These are phyloP conservation scores for Pleomassaria siparia DNA, from an alignment of 2,329 filamentous ascomycete species.

Conservation along the genomic window DNA sequence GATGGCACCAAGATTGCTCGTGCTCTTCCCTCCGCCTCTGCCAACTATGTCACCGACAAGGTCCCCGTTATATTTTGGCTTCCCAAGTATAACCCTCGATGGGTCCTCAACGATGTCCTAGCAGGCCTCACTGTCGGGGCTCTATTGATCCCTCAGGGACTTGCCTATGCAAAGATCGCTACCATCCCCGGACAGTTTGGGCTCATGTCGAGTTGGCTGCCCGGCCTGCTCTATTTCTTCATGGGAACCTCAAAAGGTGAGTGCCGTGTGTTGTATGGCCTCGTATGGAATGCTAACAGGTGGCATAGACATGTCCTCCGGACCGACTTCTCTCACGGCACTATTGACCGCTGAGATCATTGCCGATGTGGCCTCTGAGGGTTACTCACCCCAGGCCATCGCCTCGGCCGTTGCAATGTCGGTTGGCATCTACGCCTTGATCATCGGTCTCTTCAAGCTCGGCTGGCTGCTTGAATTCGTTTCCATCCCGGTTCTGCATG, in stretches of 20 bases:
- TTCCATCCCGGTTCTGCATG: constrained; percentile 63
- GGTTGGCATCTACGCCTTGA: constrained; percentile 62
- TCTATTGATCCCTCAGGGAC: constrained; percentile 87
- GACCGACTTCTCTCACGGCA: constrained; percentile 66
- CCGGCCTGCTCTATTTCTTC: constrained; percentile 95
- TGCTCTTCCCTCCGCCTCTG: constrained; percentile 54
- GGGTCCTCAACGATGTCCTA: constrained; percentile 63
- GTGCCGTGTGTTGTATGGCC: background rate
- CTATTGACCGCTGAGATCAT: constrained; percentile 65
- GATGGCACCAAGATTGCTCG: constrained; percentile 37
- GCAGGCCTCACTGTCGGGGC: constrained; percentile 69
- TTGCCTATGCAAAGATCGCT: constrained; percentile 95
- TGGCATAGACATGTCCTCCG: constrained; percentile 62
- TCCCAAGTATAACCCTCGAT: constrained; percentile 61
- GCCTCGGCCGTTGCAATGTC: constrained; percentile 64
- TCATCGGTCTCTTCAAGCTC: constrained; percentile 62
- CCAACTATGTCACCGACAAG: constrained; percentile 61
- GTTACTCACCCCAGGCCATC: constrained; percentile 57
- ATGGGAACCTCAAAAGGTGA: constrained; percentile 67
- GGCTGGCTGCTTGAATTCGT: constrained; percentile 68
- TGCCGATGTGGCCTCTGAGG: constrained; percentile 52
- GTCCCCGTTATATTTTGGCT: constrained; percentile 65
- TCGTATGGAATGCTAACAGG: constrained; percentile 37
- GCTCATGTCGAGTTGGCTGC: constrained; percentile 89
- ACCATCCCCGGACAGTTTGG: constrained; percentile 85